phyloP scores from a whole-genome alignment of 768 basidiomycete species.

The Tulasnella sp. region DNA sequence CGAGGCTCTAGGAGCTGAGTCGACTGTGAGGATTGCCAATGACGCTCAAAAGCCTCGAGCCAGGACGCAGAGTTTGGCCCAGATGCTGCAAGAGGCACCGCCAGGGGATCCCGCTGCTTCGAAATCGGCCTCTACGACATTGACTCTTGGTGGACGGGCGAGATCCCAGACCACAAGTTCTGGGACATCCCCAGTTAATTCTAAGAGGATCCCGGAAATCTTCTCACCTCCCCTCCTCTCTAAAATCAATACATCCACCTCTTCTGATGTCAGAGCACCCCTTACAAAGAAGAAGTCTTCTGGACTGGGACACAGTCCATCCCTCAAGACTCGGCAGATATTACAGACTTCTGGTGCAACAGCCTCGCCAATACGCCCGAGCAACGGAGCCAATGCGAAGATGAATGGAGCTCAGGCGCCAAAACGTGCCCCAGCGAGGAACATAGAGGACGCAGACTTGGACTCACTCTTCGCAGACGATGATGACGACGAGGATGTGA shows the following conservation, averaged over 20 bases:
- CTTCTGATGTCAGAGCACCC: too few relatives aligned
- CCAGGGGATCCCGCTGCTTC: not conserved
- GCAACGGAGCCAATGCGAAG: conserved; percentile 21
- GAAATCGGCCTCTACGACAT: too few relatives aligned
- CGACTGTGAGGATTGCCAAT: too few relatives aligned
- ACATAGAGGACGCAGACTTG: conserved; percentile 59
- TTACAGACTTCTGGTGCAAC: not conserved
- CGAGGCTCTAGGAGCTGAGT: too few relatives aligned
- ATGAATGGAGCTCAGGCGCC: conserved; percentile 35
- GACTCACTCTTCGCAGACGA: conserved; percentile 55
- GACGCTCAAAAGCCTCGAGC: not conserved
- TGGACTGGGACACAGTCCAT: too few relatives aligned
- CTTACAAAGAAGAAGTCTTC: not conserved
- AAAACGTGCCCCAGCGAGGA: conserved; percentile 38
- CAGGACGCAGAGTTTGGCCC: conserved; percentile 10
- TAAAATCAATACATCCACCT: not conserved
- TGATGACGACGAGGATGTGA: conserved; percentile 15
- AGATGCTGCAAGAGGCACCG: conserved; percentile 6
- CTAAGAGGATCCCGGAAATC: not conserved
- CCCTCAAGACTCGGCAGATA: too few relatives aligned
- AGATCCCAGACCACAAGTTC: conserved; percentile 7
- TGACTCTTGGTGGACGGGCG: not conserved
- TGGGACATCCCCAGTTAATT: not conserved
- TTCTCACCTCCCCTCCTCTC: not conserved
- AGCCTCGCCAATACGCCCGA: not conserved